Base-by-base conservation (phyloP, 441 rosid species). In the Pelargonium myrrhifolium region DNA sequence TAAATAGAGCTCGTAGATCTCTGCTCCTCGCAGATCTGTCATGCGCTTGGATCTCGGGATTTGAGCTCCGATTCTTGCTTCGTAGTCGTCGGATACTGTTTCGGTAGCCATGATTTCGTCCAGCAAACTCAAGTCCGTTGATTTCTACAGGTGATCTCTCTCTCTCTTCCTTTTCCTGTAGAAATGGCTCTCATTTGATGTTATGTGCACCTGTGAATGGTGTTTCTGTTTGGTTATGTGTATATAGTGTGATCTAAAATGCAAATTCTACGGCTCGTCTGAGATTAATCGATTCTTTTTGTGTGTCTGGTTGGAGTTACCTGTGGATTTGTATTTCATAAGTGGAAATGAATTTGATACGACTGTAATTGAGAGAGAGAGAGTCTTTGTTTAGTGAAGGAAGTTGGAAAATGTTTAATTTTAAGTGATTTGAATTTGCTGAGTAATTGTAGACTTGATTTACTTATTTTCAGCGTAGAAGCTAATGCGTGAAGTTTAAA, bases 51-150 rank as follows among this genome's bases (percentile, higher is more conserved):
- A n/a, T 49, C 56, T 49, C 56, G 56, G 56, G 56, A n/a, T 49
- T n/a, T 49, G 56, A 49, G 20, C 56, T 49, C 56, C 56, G 56
- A 49, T n/a, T 18, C 17, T 7, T 45, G 18, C 8, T 17, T 49
- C 17, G 31, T 4, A 28, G 31, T 28, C 31, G 31, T 28, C 31
- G 31, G 31, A 59, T 69, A 65, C 53, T 58, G 9, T n/a, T 65
- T 58, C 15, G 64, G 56, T 67, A 66, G 77, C 83, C 81, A 93
- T 90, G 98, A 71, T 94, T 74, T 87, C 97, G 56, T 26, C 96
- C 31, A 77, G 79, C 78, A 92, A 80, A 86, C 72, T 92, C 85
- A 94, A 92, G 76, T 84, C 99, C 68, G 89, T 95, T 68, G 97
- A 95, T 78, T 95, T 94, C 78, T 92, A 89, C 83, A 84, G 99